Evolutionary conservation across 805 yeast genomes (phyloP).

Genomic region (Candida ortonii): DNA sequence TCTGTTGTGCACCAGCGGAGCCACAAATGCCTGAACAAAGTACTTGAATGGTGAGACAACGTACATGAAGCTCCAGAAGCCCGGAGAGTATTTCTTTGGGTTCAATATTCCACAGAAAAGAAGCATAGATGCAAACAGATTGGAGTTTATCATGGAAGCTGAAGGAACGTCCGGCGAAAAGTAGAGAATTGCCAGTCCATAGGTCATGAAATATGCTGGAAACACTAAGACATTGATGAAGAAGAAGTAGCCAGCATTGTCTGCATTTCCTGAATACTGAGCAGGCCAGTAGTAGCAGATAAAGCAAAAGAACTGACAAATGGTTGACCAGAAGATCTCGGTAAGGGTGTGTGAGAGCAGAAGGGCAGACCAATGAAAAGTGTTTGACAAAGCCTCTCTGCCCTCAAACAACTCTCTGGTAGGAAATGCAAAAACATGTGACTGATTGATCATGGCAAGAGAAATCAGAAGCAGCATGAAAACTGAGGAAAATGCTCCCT

Average conservation of each 20-base stretch:
- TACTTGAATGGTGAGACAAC: slow-evolving; percentile 49
- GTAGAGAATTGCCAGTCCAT: slow-evolving; percentile 41
- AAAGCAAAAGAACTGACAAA: slow-evolving; percentile 46
- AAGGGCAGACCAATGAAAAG: slow-evolving; percentile 67
- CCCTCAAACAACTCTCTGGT: slow-evolving; percentile 65
- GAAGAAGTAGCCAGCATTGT: slow-evolving; percentile 36
- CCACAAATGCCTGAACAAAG: slow-evolving; percentile 42
- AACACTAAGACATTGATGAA: slow-evolving; percentile 29
- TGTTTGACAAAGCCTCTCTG: slow-evolving; percentile 66
- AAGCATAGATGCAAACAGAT: slow-evolving; percentile 33
- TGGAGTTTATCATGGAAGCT: slow-evolving; percentile 40
- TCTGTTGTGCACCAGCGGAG: slow-evolving; percentile 39
- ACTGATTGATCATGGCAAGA: slow-evolving; percentile 61
- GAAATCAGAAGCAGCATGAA: slow-evolving; percentile 59
- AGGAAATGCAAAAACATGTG: slow-evolving; percentile 55
- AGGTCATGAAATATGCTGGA: slow-evolving; percentile 30
- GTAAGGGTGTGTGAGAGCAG: slow-evolving; percentile 50
- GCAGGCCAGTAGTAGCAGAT: slow-evolving; percentile 50
- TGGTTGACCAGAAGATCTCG: slow-evolving; percentile 59
- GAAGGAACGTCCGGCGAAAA: slow-evolving; percentile 43
- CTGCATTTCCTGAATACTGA: slow-evolving; percentile 46
- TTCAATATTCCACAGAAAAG: slow-evolving; percentile 43
- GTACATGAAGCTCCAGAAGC: slow-evolving; percentile 45
- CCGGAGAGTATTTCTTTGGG: slow-evolving; percentile 42
- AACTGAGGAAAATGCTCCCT: slow-evolving; percentile 50